Base-by-base conservation (phyloP, 2,329 filamentous ascomycete genomes). In the Botrytis porri region DNA sequence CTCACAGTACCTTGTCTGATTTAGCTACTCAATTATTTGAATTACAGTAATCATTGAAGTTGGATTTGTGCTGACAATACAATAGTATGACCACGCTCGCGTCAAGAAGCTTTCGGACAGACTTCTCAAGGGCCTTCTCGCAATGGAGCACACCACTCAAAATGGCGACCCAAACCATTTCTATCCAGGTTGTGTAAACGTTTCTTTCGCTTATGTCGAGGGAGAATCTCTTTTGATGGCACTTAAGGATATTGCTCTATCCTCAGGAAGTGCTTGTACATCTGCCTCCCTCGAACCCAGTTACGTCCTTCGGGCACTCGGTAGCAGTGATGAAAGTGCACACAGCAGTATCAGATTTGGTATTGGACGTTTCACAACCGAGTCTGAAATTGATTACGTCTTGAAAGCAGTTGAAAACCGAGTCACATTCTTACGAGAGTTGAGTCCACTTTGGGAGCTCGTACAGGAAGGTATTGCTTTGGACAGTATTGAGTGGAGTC, bases 181-280 rank as follows among this genome's bases (percentile, higher is more conserved):
- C 83, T 99, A 99, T 82, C 94, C 96, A 2, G 96, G 96, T 75
- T 99, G 96, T 79, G 95, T 99, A 75, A 99, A 99, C 82, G 93
- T 99, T 18, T 99, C 96, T 0, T 99, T 99, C 81, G 95, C 96
- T 48, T 99, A 99, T 80, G 94, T 99, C 7, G 96, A 99, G 84
- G 96, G 96, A 77, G 96, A 99, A 84, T 98, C 96, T 3, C 90
- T 99, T 1, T 88, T 99, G 76, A 99, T 99, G 96, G 96, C 96
- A 0, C 85, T 99, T 63, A 99, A 99, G 84, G 96, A 99, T 78
- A 98, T 99, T 83, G 96, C 96, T 0, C 86, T 99, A 51, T 98
- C 95, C 10, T 99, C 96, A 0, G 96, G 96, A 73, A 98, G 94
- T 80, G 96, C 96, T 9, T 99, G 96, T 84, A 99, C 96, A 3